Base-by-base conservation (phyloP, 768 basidiomycete species). In the Panaeolus cyanescens region DNA sequence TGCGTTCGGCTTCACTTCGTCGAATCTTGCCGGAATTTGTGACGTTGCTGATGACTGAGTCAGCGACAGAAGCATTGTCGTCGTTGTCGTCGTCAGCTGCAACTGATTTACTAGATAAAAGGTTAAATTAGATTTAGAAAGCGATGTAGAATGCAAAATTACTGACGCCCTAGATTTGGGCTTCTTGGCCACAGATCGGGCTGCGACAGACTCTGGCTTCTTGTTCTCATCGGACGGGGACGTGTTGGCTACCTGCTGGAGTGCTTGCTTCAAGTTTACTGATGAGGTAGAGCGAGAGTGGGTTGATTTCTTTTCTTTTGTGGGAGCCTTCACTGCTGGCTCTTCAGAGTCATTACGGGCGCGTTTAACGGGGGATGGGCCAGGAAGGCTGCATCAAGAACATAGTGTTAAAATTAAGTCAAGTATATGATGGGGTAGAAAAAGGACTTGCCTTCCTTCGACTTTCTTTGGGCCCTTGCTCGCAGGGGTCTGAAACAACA, bases 1-100 rank as follows among this genome's bases (percentile, higher is more conserved):
- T 79, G 30, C 90, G 85, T 64, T 90, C 87, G 7, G 75, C 72
- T 73, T 89, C 89, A 22, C 78, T 83, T 59, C 86, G 85, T 34
- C 85, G 83, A 36, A 83, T 79, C 50, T 73, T 70, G 59, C 70
- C 68, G 58, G 69, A 68, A 60, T 78, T 77, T 59, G 76, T 73
- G 5, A 76, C 74, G 59, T 68, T 70, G 60, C 78, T 77, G 59
- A 76, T 73, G 4, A 76, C 74, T 3, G 86, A 87, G 62, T 85
- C 87, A 3, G 85, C 80, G 30, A 86, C 72, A 4, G 86, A 88
- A 5, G 75, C 77, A 36, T 72, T 74, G 62, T 87, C 86, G 61
- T 83, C 82, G 9, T 73, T 68, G 42, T 80, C 71, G 19, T 80
- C 80, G 15, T 76, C 73, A 10, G 71, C 74, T 36, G 61, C 64